Percentiles rank a stretch among this genome's conserved stretches.
Conservation (phyloP, 192 early-diverging fungal genomes). For the Podochytrium sp. region DNA sequence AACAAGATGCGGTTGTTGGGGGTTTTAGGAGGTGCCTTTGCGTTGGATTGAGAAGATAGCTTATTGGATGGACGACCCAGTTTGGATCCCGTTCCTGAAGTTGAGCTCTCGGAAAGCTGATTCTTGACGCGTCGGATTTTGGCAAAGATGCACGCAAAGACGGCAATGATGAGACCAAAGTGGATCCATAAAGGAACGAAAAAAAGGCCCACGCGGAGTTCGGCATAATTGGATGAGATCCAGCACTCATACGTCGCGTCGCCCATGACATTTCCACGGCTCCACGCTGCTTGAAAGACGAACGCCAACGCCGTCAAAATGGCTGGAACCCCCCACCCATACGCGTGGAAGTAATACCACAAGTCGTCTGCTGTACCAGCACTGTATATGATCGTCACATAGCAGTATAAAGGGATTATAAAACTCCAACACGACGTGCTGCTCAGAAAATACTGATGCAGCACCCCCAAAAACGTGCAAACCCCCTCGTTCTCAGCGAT, state of each 20-base stretch:
- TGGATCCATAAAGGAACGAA: conserved; percentile 22
- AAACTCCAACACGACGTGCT: background rate
- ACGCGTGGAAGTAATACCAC: background rate
- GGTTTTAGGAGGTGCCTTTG: background rate
- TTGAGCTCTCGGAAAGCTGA: background rate
- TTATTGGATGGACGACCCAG: background rate
- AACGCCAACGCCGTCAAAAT: background rate
- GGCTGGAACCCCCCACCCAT: conserved; percentile 8
- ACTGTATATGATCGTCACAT: background rate
- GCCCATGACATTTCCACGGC: background rate
- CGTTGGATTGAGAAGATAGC: background rate
- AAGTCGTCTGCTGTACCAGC: background rate
- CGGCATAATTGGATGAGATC: background rate
- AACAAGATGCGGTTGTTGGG: conserved; percentile 9
- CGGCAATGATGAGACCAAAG: background rate
- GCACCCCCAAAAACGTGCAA: background rate
- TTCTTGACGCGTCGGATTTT: background rate
- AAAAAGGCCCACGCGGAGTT: background rate
- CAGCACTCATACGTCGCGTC: conserved; percentile 22
- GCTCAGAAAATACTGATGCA: background rate
- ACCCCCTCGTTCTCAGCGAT: background rate
- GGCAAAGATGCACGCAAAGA: background rate
- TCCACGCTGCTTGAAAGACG: background rate
- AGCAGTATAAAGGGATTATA: conserved; percentile 3
- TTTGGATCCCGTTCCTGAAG: background rate